Conservation (phyloP, 1,139 yeast genomes). For the Entelexis paramagnoliae region DNA sequence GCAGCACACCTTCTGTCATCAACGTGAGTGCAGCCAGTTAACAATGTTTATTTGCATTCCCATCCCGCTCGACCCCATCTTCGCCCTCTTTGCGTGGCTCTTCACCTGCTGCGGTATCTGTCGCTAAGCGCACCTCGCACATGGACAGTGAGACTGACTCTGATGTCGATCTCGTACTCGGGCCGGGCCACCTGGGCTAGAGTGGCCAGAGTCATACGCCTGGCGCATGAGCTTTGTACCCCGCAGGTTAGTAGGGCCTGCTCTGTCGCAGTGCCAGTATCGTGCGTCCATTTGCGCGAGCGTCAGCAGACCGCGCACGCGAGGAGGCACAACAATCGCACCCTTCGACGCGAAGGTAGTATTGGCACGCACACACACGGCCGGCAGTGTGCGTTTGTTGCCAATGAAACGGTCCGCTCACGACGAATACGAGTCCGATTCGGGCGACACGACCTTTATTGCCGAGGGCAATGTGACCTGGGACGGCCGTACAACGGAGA, state of each 20-base stretch:
- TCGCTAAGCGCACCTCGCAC: background rate
- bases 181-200: too few relatives aligned
- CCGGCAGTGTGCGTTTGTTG: background rate
- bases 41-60: slow-evolving; percentile 22
- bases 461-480: background rate
- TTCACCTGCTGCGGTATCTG: slow-evolving; percentile 8
- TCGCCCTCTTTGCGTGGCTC: slow-evolving; percentile 16
- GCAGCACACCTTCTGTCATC: too few relatives aligned
- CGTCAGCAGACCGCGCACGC: too few relatives aligned
- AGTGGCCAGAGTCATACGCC: too few relatives aligned
- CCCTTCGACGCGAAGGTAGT: too few relatives aligned
- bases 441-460: background rate
- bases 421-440: slow-evolving; percentile 7
- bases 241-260: too few relatives aligned
- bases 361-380: too few relatives aligned
- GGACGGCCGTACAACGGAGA: slow-evolving; percentile 3
- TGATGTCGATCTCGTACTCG: too few relatives aligned
- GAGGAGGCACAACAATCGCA: too few relatives aligned
- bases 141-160: background rate
- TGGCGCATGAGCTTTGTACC: too few relatives aligned
- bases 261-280: background rate
- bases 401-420: slow-evolving; percentile 13
- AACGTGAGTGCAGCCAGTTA: background rate
- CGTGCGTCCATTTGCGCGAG: background rate
- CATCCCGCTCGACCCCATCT: slow-evolving; percentile 20